Conservation (phyloP, 2,329 filamentous ascomycete genomes). For the Cladosporium oxysporum region DNA sequence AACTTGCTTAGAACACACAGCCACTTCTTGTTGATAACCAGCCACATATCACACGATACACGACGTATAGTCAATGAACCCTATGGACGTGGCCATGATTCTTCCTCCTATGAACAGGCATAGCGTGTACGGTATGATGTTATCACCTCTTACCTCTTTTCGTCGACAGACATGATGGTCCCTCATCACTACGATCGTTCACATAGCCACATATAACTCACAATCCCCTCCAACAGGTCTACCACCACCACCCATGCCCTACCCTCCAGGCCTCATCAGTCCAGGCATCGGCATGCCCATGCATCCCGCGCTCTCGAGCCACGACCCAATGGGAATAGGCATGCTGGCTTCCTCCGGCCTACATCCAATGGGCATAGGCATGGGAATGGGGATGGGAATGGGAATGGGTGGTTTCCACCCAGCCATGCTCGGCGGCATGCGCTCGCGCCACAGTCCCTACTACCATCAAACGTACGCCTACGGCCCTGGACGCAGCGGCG, state of each 20-base stretch:
- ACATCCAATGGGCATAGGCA: not conserved
- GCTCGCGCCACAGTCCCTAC: slow-evolving; percentile 4
- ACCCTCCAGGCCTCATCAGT: not conserved
- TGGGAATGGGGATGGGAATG: slow-evolving; percentile 13
- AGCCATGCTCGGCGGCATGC: slow-evolving; percentile 16
- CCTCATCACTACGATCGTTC: not conserved
- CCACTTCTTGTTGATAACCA: not conserved
- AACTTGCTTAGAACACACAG: not conserved
- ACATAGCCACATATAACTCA: not conserved
- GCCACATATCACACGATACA: not conserved
- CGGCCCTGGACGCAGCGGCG: not conserved
- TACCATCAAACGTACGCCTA: not conserved
- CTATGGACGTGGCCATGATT: not conserved
- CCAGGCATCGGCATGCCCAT: not conserved
- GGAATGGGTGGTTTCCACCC: not conserved
- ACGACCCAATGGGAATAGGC: not conserved
- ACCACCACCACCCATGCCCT: not conserved
- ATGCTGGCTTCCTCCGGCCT: not conserved
- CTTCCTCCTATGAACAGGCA: not conserved
- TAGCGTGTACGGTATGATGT: not conserved
- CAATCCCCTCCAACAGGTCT: not conserved
- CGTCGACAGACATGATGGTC: not conserved
- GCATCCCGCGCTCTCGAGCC: not conserved
- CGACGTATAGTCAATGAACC: not conserved
- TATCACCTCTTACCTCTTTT: not conserved